Base-by-base conservation (phyloP, 2,329 filamentous ascomycete genomes). In the Alternaria brassicicola region DNA sequence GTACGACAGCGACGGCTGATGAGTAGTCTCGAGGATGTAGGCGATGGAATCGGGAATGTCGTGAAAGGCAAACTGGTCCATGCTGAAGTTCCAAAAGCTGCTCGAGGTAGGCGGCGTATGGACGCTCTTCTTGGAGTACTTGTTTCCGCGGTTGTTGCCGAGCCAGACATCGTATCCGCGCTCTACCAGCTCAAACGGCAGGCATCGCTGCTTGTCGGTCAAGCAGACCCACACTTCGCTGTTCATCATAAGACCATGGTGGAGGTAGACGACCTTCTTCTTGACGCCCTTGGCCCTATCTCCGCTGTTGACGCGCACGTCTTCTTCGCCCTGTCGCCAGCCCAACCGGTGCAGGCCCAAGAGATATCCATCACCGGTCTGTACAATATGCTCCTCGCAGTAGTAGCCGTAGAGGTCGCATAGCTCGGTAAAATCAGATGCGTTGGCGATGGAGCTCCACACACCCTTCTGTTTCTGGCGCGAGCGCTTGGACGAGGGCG, bases 221-320 rank as follows among this genome's bases (percentile, higher is more conserved):
- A 94, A 80, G 73, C 92, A 96, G 8, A 98, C 92, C 95, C 95
- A 99, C 31, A 99, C 94, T 78, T 99, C 95, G 69, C 93, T 97
- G 78, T 97, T 98, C 95, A 99, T 99, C 73, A 99, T 85, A 57
- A 99, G 84, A 10, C 94, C 95, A 78, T 99, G 95, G 73, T 99
- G 95, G 63, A 99, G 82, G 76, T 98, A 99, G 6, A 95, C 88
- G 47, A 98, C 91, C 67, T 89, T 90, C 81, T 97, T 97, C 78
- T 85, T 85, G 26, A 90, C 68, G 15, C 72, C 72, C 45, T 68
- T 68, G 33, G 84, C 83, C 1, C 84, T 83, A 0, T 83, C 81
- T 0, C 90, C 90, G 49, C 83, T 81, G 74, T 97, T 97, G 69
- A 97, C 90, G 63, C 86, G 86, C 52, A 84, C 80, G n/a, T 87